These are phyloP conservation scores for Pleochaeta shiraiana DNA, from an alignment of 2,329 filamentous ascomycete species.

Conservation along the genomic window DNA sequence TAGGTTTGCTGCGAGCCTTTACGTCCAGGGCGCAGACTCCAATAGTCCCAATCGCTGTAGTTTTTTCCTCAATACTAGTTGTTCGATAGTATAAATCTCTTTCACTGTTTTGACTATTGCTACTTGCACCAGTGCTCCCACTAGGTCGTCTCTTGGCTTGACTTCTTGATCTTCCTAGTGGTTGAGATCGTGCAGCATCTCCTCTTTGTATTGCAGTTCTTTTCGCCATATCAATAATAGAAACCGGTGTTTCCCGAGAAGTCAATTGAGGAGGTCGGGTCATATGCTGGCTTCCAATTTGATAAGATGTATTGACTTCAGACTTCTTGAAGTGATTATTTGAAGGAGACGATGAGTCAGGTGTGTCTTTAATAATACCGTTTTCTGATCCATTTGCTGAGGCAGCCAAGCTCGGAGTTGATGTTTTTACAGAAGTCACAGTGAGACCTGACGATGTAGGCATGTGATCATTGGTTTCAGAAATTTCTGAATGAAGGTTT, in stretches of 20 bases:
- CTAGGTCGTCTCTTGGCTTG: conserved; percentile 55
- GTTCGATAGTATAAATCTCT: conserved; percentile 27
- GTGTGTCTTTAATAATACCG: conserved; percentile 6
- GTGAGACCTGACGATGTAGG: conserved; percentile 57
- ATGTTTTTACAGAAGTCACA: conserved; percentile 30
- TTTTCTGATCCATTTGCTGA: conserved; percentile 33
- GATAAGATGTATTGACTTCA: conserved; percentile 27
- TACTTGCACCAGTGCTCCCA: conserved; percentile 61
- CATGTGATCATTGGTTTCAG: conserved; percentile 18
- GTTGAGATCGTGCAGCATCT: conserved; percentile 12
- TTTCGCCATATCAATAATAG: conserved; percentile 16
- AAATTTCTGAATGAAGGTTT: neutral
- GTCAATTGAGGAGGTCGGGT: conserved; percentile 25
- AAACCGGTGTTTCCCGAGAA: conserved; percentile 14
- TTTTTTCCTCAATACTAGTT: conserved; percentile 33
- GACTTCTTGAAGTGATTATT: conserved; percentile 16
- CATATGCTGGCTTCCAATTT: neutral
- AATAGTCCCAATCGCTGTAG: conserved; percentile 44
- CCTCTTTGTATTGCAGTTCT: conserved; percentile 16
- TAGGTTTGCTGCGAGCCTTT: conserved; percentile 93
- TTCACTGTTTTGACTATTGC: conserved; percentile 58
- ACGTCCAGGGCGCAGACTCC: conserved; percentile 90
- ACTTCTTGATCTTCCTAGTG: conserved; percentile 39
- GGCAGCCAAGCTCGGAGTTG: conserved; percentile 28
- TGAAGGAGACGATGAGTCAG: conserved; percentile 4